Evolutionary conservation across 441 rosid species (phyloP).

Genomic region (Aleurites moluccanus): DNA sequence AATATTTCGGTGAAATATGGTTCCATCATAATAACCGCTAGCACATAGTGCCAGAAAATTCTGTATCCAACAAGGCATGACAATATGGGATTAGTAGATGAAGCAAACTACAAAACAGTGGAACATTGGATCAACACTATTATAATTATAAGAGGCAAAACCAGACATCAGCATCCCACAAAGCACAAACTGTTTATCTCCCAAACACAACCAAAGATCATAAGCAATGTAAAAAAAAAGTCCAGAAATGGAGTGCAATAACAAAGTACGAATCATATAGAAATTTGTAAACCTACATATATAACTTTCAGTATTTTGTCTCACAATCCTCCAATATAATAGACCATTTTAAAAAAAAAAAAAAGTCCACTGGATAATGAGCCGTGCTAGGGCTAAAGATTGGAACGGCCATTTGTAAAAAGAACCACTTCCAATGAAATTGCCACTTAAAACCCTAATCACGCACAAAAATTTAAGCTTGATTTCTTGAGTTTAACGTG

Average conservation of each 20-base stretch:
- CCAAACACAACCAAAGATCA: background rate
- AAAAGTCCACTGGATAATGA: background rate
- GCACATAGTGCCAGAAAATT: conserved; percentile 91
- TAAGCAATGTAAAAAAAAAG: background rate
- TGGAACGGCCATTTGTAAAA: background rate
- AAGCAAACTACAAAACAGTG: background rate
- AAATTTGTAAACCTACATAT: background rate
- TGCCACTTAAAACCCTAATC: background rate
- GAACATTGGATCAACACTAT: background rate
- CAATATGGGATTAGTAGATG: background rate
- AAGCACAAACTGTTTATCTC: background rate
- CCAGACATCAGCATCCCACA: background rate
- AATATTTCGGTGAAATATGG: conserved; percentile 87
- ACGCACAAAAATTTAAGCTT: background rate
- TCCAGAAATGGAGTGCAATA: background rate
- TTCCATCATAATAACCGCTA: conserved; percentile 87
- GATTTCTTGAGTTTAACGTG: background rate
- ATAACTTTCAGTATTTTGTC: too few relatives aligned
- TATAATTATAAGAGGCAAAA: conserved; percentile 1
- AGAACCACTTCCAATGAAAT: background rate
- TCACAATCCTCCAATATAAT: background rate
- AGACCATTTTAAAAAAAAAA: too few relatives aligned
- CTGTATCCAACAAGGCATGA: conserved; percentile 38
- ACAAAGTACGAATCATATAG: background rate
- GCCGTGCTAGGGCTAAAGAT: background rate